Evolutionary conservation across 176 grass and related monocot species (phyloP), one percentile per base, ranked within the genome.

Genomic region (Aegilops bicornis): DNA sequence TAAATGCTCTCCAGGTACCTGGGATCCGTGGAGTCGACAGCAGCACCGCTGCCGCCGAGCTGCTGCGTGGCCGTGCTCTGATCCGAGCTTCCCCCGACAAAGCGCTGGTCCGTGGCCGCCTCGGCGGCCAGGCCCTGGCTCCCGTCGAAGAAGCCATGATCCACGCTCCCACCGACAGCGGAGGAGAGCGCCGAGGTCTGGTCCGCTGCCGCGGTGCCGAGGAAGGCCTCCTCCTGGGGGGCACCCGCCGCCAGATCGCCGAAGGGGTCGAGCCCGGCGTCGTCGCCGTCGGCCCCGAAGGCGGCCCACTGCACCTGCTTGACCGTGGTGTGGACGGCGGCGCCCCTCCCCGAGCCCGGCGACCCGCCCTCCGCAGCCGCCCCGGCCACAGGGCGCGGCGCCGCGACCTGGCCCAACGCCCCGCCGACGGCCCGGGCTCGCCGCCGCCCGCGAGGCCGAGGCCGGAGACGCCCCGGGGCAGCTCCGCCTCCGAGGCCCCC

Each of bases 251-350:
- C 60, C 16, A 92, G 87, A 72, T 90, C 87, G 20, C 79, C 42
- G 48, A 95, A 95, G 1, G 90, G 82, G 87, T 96, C 88, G 17
- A 56, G 36, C 12, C 86, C 92, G n/a, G 80, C 92, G 37, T 86
- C 85, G 33, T 86, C 88, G 16, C n/a, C 86, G 19, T 27, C 82
- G n/a, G 75, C 88, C 58, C 92, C 81, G 69, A 99, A 99, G 40
- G 89, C 86, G 30, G 84, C 87, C 97, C 97, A 99, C 84, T 96
- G 90, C 37, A 93, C 92, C 85, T 96, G 91, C 87, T 93, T 99
- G 37, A 96, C 87, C 62, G 92, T 73, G 11, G 92, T 94, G 77
- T 91, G 92, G 64, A 77, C 80, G 82, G 40, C 71, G 13, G 39
- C 10, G 78, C 50, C 67, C 64, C 79, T 89, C 15, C 59, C 77